Percentiles rank a stretch among this genome's conserved stretches.
Conservation (phyloP, 208 protist species). For the Acanthamoeba royreba region DNA sequence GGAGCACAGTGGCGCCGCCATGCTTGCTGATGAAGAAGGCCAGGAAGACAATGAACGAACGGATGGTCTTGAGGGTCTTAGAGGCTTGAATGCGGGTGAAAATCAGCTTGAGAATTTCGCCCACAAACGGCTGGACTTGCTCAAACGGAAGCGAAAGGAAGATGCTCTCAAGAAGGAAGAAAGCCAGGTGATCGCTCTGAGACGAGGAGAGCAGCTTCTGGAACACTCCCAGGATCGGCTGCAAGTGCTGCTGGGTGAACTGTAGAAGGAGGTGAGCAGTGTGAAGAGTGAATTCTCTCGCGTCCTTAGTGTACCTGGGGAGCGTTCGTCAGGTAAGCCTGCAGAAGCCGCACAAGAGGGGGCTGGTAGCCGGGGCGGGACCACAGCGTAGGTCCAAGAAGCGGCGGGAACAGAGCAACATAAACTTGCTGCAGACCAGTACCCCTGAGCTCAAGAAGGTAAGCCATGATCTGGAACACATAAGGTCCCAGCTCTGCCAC, state of each 20-base stretch:
- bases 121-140: slow-evolving; percentile 10
- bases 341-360: slow-evolving; percentile 71
- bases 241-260: background rate
- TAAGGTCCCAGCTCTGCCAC: slow-evolving; percentile 93
- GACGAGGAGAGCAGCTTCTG: slow-evolving; percentile 21
- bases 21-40: slow-evolving; percentile 39
- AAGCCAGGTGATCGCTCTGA: slow-evolving; percentile 12
- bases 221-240: slow-evolving; percentile 29
- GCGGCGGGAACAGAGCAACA: slow-evolving; percentile 47
- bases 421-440: slow-evolving; percentile 50
- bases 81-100: background rate
- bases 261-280: background rate
- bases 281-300: background rate
- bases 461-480: slow-evolving; percentile 92
- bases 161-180: slow-evolving; percentile 16
- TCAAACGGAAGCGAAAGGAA: slow-evolving; percentile 10
- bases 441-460: slow-evolving; percentile 88
- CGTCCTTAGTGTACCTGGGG: background rate
- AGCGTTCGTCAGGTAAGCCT: slow-evolving; percentile 64
- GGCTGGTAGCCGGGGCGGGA: slow-evolving; percentile 67
- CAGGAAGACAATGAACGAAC: slow-evolving; percentile 41
- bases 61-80: slow-evolving; percentile 22
- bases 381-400: slow-evolving; percentile 70
- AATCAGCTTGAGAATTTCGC: background rate
- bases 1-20: background rate